A percentile compares a stretch with the other conserved stretches of the same genome.
These are phyloP conservation scores for Aspergillus glaucus DNA, from an alignment of 2,329 filamentous ascomycete species.

Conservation along the genomic window DNA sequence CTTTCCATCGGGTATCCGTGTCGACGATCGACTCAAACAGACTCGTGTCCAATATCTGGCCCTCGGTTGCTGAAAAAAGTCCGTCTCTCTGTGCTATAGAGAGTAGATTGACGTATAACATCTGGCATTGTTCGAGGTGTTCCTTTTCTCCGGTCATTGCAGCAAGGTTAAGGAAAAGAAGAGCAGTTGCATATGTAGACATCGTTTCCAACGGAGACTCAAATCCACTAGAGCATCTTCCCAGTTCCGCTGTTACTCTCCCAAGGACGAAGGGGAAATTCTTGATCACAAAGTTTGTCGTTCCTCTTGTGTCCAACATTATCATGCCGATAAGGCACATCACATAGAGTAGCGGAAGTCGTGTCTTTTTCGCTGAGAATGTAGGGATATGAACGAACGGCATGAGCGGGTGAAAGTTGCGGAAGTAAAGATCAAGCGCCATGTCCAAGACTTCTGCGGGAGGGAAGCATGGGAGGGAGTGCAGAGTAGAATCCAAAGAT, in stretches of 20 bases:
- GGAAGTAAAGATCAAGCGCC: slow-evolving; percentile 49
- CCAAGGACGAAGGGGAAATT: slow-evolving; percentile 38
- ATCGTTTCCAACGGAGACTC: slow-evolving; percentile 38
- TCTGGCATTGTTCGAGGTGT: slow-evolving; percentile 44
- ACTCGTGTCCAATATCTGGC: slow-evolving; percentile 34
- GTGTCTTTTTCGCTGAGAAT: slow-evolving; percentile 45
- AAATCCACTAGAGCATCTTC: slow-evolving; percentile 35
- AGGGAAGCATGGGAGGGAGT: slow-evolving; percentile 35
- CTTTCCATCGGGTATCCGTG: slow-evolving; percentile 45
- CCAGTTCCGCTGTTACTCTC: slow-evolving; percentile 38
- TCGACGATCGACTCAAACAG: slow-evolving; percentile 40
- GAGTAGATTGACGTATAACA: slow-evolving; percentile 47
- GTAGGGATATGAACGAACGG: slow-evolving; percentile 50
- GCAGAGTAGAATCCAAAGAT: slow-evolving; percentile 14
- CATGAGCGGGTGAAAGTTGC: slow-evolving; percentile 48
- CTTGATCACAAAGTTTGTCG: slow-evolving; percentile 44
- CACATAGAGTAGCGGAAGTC: slow-evolving; percentile 42
- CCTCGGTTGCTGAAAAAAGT: slow-evolving; percentile 45
- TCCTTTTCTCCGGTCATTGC: slow-evolving; percentile 44
- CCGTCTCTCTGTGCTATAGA: slow-evolving; percentile 46
- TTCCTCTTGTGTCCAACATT: slow-evolving; percentile 47
- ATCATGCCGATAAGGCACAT: slow-evolving; percentile 51
- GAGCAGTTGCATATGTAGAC: slow-evolving; percentile 42
- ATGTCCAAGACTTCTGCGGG: slow-evolving; percentile 50
- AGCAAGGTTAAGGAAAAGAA: slow-evolving; percentile 45